phyloP scores from a whole-genome alignment of 2,329 filamentous ascomycete genomes.

The Periconia digitata region DNA sequence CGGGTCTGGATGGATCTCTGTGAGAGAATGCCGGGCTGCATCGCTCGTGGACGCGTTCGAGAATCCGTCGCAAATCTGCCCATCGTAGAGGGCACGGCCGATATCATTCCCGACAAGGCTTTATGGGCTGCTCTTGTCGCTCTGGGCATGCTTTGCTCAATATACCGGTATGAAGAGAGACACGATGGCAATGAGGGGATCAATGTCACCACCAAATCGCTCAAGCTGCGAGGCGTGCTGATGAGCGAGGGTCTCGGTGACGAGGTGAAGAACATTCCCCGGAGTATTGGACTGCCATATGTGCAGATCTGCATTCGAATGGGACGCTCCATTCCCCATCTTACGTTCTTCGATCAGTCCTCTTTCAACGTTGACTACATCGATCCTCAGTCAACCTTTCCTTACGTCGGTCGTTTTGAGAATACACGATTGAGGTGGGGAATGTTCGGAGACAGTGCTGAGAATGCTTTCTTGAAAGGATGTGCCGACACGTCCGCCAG shows the following conservation, averaged over 20 bases:
- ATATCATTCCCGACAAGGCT: constrained; percentile 55
- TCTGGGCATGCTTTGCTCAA: constrained; percentile 57
- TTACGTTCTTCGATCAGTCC: constrained; percentile 57
- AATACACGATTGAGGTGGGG: constrained; percentile 24
- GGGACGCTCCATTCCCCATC: constrained; percentile 56
- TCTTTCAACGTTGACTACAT: constrained; percentile 57
- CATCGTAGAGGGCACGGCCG: constrained; percentile 52
- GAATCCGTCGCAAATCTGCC: constrained; percentile 54
- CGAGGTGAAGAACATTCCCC: constrained; percentile 54
- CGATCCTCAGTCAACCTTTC: constrained; percentile 52
- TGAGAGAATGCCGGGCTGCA: constrained; percentile 57
- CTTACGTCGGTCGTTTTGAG: constrained; percentile 45
- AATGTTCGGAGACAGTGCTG: constrained; percentile 28
- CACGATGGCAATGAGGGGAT: constrained; percentile 57
- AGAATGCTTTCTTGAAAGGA: constrained; percentile 28
- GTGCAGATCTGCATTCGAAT: constrained; percentile 57
- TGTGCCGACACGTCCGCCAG: constrained; percentile 28
- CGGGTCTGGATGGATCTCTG: constrained; percentile 59
- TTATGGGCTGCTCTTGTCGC: constrained; percentile 58
- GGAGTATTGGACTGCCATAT: constrained; percentile 54
- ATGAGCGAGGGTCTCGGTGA: constrained; percentile 57
- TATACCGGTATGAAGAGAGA: constrained; percentile 57
- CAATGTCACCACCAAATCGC: constrained; percentile 36
- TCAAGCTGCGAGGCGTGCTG: constrained; percentile 44
- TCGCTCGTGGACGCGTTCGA: constrained; percentile 53